Evolutionary conservation across 768 basidiomycete species (phyloP).

Genomic region (Kwoniella pini): DNA sequence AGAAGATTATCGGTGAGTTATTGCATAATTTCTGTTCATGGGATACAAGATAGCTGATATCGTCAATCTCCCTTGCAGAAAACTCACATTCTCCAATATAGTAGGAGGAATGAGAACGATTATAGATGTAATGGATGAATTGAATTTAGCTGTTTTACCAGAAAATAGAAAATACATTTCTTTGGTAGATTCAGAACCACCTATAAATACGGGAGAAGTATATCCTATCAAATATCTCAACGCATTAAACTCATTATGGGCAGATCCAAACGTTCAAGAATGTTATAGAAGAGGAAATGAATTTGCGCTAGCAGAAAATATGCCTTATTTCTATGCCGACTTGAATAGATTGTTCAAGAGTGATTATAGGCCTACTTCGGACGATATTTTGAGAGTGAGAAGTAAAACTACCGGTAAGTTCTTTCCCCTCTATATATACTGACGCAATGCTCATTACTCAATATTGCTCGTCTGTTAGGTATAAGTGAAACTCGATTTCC

Average conservation of each 20-base stretch:
- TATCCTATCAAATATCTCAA: constrained; percentile 71
- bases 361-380: constrained; percentile 71
- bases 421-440: constrained; percentile 56
- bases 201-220: constrained; percentile 75
- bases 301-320: constrained; percentile 83
- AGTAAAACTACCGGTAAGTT: constrained; percentile 89
- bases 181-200: constrained; percentile 67
- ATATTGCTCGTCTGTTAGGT: constrained; percentile 8
- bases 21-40: too few relatives aligned
- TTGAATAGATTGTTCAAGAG: constrained; percentile 78
- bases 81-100: constrained; percentile 89
- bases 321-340: constrained; percentile 66
- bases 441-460: neutral
- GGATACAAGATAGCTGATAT: too few relatives aligned
- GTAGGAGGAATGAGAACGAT: constrained; percentile 79
- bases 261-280: constrained; percentile 69
- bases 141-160: constrained; percentile 72
- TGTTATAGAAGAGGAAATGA: constrained; percentile 85
- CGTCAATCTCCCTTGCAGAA: too few relatives aligned
- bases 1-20: constrained; percentile 64
- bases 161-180: constrained; percentile 64
- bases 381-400: constrained; percentile 80
- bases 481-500: constrained; percentile 66
- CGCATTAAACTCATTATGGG: constrained; percentile 73
- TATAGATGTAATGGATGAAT: constrained; percentile 85